Evolutionary conservation across 192 early-diverging fungal species (phyloP).

Genomic region (Funneliformis mosseae): DNA sequence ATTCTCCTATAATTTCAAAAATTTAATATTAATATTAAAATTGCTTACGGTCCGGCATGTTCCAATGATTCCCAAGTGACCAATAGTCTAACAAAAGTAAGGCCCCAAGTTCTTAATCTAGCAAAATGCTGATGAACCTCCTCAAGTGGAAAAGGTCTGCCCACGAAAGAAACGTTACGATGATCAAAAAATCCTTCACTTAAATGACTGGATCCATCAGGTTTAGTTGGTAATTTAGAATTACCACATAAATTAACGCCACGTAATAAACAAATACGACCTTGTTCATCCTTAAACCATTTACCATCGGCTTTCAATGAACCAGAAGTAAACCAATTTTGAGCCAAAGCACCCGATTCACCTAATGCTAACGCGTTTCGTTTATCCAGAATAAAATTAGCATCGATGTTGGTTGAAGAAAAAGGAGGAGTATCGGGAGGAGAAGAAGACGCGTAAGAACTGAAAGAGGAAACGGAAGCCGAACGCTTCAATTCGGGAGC

Average conservation of each 20-base stretch:
- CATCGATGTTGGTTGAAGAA: no score
- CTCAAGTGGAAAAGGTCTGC: constrained; percentile 74
- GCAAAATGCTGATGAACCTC: constrained; percentile 77
- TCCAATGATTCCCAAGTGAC: constrained; percentile 86
- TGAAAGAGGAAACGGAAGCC: constrained; percentile 43
- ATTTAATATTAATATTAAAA: background rate
- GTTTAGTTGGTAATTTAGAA: constrained; percentile 72
- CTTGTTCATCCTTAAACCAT: constrained; percentile 59
- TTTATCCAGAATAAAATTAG: background rate
- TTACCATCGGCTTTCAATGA: constrained; percentile 39
- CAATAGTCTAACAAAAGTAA: constrained; percentile 76
- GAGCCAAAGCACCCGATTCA: constrained; percentile 37
- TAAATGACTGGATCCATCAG: constrained; percentile 68
- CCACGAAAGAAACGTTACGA: constrained; percentile 74
- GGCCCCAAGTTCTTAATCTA: constrained; percentile 72
- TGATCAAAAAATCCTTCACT: constrained; percentile 71
- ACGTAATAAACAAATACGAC: constrained; percentile 63
- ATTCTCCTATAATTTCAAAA: background rate
- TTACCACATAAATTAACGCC: constrained; percentile 82
- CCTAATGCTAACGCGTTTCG: constrained; percentile 22
- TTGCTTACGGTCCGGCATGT: constrained; percentile 68
- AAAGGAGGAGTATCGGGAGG: constrained; percentile 17
- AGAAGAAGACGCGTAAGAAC: constrained; percentile 49
- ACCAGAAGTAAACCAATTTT: constrained; percentile 46
- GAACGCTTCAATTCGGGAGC: constrained; percentile 42